Evolutionary conservation across 768 basidiomycete genomes (phyloP).

Genomic region (Porphyrellus cyaneotinctus): DNA sequence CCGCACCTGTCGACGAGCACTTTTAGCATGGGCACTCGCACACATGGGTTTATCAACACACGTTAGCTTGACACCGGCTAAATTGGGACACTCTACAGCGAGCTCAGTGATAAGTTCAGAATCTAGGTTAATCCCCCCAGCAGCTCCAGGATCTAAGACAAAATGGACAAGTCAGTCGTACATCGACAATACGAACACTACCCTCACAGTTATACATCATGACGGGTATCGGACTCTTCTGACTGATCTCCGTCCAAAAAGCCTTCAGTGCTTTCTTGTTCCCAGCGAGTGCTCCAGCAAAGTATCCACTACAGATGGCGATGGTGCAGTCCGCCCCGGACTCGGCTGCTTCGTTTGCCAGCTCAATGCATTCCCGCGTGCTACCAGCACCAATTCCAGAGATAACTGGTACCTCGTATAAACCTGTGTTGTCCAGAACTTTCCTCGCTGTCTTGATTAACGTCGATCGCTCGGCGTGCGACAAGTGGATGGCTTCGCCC

Average conservation of each 20-base stretch:
- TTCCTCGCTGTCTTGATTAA: slow-evolving; percentile 66
- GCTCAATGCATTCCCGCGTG: slow-evolving; percentile 75
- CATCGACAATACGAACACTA: not conserved
- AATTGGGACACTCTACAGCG: slow-evolving; percentile 70
- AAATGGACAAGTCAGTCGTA: not conserved
- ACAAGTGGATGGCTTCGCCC: slow-evolving; percentile 79
- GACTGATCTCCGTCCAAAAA: slow-evolving; percentile 72
- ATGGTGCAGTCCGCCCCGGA: slow-evolving; percentile 87
- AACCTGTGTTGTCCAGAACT: slow-evolving; percentile 64
- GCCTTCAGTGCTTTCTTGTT: slow-evolving; percentile 68
- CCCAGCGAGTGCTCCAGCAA: slow-evolving; percentile 64
- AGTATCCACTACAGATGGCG: slow-evolving; percentile 85
- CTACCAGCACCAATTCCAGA: slow-evolving; percentile 81
- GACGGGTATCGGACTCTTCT: slow-evolving; percentile 81
- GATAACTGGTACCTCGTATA: slow-evolving; percentile 61
- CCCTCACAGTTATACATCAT: slow-evolving; percentile 82
- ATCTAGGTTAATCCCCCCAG: slow-evolving; percentile 87
- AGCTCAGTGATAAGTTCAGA: slow-evolving; percentile 83
- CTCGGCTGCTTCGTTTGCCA: slow-evolving; percentile 71
- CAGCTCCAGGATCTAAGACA: slow-evolving; percentile 73
- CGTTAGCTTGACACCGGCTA: slow-evolving; percentile 88
- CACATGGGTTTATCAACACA: slow-evolving; percentile 35
- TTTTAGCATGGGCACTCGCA: slow-evolving; percentile 2
- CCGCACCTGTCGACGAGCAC: slow-evolving; percentile 58
- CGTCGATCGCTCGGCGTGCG: slow-evolving; percentile 60